Evolutionary conservation across 108 stramenopile species (phyloP).

Genomic region (Licmophora abbreviata): DNA sequence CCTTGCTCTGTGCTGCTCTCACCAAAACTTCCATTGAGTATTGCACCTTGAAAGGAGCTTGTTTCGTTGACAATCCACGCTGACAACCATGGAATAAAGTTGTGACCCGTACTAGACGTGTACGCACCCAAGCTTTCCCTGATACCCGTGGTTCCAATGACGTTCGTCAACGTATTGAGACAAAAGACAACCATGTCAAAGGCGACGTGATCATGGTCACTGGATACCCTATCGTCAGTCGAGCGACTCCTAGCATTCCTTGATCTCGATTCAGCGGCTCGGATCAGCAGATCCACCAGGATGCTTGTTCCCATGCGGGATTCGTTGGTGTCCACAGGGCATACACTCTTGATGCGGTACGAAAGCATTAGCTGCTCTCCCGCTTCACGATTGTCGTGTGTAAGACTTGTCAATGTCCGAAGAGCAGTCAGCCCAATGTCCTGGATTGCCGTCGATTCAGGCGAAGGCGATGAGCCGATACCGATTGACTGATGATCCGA

Average conservation of each 20-base stretch:
- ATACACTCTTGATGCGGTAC: not conserved
- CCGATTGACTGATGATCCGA: too few relatives aligned
- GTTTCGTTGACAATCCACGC: constrained; percentile 3
- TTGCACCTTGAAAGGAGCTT: not conserved
- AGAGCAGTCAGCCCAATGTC: not conserved
- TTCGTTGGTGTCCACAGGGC: too few relatives aligned
- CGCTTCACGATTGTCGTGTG: constrained; percentile 1
- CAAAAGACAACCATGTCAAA: constrained; percentile 5
- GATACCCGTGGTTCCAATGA: constrained; percentile 1
- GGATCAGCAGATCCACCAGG: not conserved
- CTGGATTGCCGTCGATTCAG: too few relatives aligned
- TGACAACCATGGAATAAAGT: constrained; percentile 4
- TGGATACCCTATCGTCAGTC: not conserved
- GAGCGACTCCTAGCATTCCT: not conserved
- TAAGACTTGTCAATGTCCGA: constrained; percentile 5
- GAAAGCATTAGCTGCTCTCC: not conserved
- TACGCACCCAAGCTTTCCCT: not conserved
- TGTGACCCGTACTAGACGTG: not conserved
- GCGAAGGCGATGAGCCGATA: too few relatives aligned
- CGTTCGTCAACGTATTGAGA: constrained; percentile 5
- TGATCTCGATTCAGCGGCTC: not conserved
- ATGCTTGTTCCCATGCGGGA: not conserved
- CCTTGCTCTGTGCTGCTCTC: not conserved
- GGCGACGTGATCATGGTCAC: not conserved
- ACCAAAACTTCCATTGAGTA: constrained; percentile 8